Evolutionary conservation across 2,329 filamentous ascomycete genomes (phyloP).

Genomic region (Fusarium sp.): DNA sequence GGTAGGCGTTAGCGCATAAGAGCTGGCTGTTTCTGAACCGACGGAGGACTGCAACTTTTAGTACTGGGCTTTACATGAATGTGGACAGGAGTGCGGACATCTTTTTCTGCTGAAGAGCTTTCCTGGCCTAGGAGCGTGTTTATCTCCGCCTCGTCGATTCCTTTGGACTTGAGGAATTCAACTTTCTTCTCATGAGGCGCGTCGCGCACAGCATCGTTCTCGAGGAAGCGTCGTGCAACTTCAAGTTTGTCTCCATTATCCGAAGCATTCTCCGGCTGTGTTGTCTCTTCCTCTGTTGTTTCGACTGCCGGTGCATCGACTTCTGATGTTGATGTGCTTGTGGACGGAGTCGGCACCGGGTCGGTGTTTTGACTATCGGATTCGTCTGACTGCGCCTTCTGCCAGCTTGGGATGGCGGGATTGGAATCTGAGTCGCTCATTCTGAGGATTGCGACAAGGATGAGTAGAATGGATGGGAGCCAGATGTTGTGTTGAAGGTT

Average conservation of each 20-base stretch:
- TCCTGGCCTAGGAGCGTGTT: constrained; percentile 66
- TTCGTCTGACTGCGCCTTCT: constrained; percentile 40
- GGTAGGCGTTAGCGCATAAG: constrained; percentile 28
- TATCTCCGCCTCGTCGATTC: constrained; percentile 74
- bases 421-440: constrained; percentile 52
- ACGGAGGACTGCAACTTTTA: background rate
- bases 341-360: constrained; percentile 32
- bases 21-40: constrained; percentile 15
- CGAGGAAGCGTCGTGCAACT: constrained; percentile 79
- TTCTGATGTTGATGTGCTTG: constrained; percentile 29
- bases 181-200: constrained; percentile 78
- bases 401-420: constrained; percentile 49
- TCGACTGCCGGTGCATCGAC: constrained; percentile 23
- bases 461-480: background rate
- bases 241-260: constrained; percentile 55
- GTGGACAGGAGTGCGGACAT: constrained; percentile 25
- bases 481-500: background rate
- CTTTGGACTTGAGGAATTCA: constrained; percentile 82
- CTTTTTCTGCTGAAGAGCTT: constrained; percentile 12
- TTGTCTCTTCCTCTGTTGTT: constrained; percentile 5
- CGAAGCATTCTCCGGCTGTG: background rate
- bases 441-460: background rate
- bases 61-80: too few relatives aligned
- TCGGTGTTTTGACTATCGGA: constrained; percentile 31
- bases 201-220: constrained; percentile 77